These are phyloP conservation scores for Saccharum hybrid DNA, from an alignment of 202 grass and related monocot genomes.

Conservation along the genomic window DNA sequence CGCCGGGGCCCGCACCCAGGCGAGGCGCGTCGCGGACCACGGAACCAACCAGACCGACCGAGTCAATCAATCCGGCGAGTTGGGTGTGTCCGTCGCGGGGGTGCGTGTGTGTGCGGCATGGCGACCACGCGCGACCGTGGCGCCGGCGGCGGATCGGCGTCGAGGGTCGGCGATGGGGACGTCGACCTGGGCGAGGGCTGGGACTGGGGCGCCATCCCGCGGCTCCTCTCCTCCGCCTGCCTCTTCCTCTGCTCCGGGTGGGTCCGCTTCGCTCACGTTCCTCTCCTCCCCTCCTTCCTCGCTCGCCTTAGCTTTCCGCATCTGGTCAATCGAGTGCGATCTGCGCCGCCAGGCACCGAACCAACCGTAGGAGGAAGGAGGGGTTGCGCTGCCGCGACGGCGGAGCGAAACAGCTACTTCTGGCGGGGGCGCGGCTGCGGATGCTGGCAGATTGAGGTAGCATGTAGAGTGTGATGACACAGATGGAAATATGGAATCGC, in stretches of 20 bases:
- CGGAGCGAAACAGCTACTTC: neutral
- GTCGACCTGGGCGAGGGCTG: slow-evolving; percentile 49
- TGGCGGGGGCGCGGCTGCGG: neutral
- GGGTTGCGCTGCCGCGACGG: neutral
- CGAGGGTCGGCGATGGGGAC: slow-evolving; percentile 55
- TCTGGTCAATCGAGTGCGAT: neutral
- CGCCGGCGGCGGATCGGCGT: slow-evolving; percentile 49
- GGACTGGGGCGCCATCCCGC: slow-evolving; percentile 56
- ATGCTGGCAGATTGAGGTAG: neutral
- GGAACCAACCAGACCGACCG: neutral
- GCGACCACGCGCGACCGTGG: slow-evolving; percentile 7
- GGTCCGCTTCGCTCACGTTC: slow-evolving; percentile 2
- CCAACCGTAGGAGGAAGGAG: too few relatives aligned
- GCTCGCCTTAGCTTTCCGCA: neutral
- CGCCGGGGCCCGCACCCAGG: neutral
- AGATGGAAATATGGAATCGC: neutral
- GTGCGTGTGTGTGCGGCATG: slow-evolving; percentile 30
- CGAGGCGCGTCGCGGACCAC: neutral
- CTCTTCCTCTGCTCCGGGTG: slow-evolving; percentile 66
- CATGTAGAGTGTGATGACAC: neutral
- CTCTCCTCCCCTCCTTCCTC: neutral
- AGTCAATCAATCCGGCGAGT: neutral
- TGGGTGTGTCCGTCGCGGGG: neutral
- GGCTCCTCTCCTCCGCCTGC: slow-evolving; percentile 58
- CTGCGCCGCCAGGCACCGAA: neutral